These are phyloP conservation scores for Candida sanyaensis DNA, from an alignment of 1,139 yeast species.

Conservation along the genomic window DNA sequence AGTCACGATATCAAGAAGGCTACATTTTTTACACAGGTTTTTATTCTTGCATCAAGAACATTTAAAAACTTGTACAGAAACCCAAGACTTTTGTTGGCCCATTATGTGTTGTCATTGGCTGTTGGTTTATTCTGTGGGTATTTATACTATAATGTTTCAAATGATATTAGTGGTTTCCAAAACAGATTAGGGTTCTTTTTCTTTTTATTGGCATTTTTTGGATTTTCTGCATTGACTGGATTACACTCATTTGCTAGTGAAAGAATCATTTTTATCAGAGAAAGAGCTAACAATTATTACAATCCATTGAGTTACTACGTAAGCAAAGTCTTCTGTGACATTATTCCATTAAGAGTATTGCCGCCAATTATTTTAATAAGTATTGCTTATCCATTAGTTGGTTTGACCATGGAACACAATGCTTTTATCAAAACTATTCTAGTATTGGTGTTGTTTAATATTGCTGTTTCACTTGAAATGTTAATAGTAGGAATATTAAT, in stretches of 20 bases:
- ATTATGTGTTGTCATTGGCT: constrained; percentile 72
- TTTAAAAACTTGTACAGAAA: constrained; percentile 91
- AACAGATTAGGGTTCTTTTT: constrained; percentile 91
- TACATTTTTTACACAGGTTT: constrained; percentile 59
- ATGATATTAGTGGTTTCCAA: constrained; percentile 95
- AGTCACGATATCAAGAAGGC: constrained; percentile 50
- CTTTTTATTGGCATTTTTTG: constrained; percentile 86
- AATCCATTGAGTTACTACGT: constrained; percentile 81
- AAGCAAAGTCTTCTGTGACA: constrained; percentile 86
- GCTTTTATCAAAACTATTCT: constrained; percentile 75
- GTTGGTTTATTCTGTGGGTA: constrained; percentile 86
- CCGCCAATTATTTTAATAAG: constrained; percentile 87
- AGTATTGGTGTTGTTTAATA: constrained; percentile 77
- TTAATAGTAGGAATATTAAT: constrained; percentile 83
- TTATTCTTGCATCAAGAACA: constrained; percentile 77
- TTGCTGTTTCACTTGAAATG: constrained; percentile 84
- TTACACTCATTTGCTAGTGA: constrained; percentile 86
- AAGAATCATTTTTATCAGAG: constrained; percentile 84
- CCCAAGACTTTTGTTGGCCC: constrained; percentile 81
- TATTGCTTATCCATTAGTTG: constrained; percentile 89
- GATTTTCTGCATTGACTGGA: constrained; percentile 91
- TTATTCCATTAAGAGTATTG: constrained; percentile 81
- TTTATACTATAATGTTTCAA: constrained; percentile 75
- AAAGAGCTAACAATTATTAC: constrained; percentile 92
- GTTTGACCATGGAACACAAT: constrained; percentile 74